Evolutionary conservation across 257 asterid species (phyloP), one percentile per base, ranked within the genome.

Genomic region (Solanum habrochaites): DNA sequence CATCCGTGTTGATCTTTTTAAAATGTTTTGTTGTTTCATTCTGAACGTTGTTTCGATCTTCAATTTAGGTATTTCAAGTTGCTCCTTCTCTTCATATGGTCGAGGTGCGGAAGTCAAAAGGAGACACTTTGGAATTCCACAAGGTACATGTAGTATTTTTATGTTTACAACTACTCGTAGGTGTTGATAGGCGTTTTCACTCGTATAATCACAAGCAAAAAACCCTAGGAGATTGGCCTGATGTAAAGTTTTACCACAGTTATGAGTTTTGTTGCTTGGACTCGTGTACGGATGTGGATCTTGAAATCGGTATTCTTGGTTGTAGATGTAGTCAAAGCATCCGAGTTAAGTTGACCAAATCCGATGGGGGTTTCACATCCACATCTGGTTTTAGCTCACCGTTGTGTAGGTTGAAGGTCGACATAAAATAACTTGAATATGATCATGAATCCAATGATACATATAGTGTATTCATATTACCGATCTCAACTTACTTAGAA

Each of bases 21-120:
- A 6, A 31, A 32, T 72, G 39, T 29, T 81, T 3, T 6, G 69
- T 74, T 49, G 18, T 31, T 75, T 85, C 72, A 72, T 6, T 4
- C 20, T 32, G 42, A 42, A 69, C 35, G 37, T 3, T 62, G 52
- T 43, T 87, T 42, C 18, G 21, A 60, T 81, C 86, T 86, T 52
- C 80, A 82, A 78, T 72, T 88, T 86, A 95, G 98, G 94, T 94
- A 66, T 93, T 95, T 83, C 96, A 94, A 91, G 96, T 94, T 64
- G 95, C 95, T 13, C 97, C 98, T 5, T 94, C 94, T 85, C 89
- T 94, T 89, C 96, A 94, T 87, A 93, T 94, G 97, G 98, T 94
- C 4, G 96, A 94, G 91, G 94, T 94, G 80, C 85, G 97, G 77
- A 95, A 95, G 87, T 93, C 97, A 42, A 94, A 93, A 87, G 98